A percentile compares a stretch with the other conserved stretches of the same genome.
Evolutionary conservation across 306 rosid genomes (phyloP).

Genomic region (Potentilla sterilis): DNA sequence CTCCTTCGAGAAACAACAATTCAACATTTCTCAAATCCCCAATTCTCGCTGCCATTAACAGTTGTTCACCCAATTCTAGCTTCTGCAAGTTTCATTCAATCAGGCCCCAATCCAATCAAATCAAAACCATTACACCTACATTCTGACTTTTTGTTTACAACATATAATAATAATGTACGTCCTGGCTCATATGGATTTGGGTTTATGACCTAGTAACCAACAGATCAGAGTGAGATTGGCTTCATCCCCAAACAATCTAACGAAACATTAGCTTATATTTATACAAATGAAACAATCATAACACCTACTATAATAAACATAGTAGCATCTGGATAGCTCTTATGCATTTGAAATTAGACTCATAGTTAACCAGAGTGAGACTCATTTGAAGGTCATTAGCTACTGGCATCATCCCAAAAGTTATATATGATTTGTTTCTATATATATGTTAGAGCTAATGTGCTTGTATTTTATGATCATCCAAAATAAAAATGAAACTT

Average conservation of each 20-base stretch:
- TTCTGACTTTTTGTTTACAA: background rate
- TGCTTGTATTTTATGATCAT: background rate
- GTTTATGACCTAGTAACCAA: background rate
- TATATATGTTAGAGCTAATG: background rate
- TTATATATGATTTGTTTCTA: background rate
- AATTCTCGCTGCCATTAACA: constrained; percentile 49
- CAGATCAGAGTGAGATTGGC: background rate
- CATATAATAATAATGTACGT: background rate
- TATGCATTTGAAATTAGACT: too few species aligned
- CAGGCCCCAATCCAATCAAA: background rate
- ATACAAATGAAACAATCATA: too few species aligned
- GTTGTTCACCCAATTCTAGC: constrained; percentile 50
- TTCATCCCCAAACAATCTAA: background rate
- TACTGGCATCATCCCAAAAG: background rate
- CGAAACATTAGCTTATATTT: background rate
- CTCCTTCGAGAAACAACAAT: constrained; percentile 39
- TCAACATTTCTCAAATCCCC: constrained; percentile 46
- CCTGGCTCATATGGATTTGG: background rate
- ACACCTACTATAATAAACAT: too few species aligned
- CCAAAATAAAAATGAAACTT: too few species aligned
- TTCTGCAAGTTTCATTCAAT: constrained; percentile 26
- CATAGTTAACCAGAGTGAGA: background rate
- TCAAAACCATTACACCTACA: background rate
- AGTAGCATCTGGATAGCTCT: too few species aligned
- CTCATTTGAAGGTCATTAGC: background rate